These are phyloP conservation scores for Scorias spongiosa DNA, from an alignment of 2,329 filamentous ascomycete genomes.

Conservation along the genomic window DNA sequence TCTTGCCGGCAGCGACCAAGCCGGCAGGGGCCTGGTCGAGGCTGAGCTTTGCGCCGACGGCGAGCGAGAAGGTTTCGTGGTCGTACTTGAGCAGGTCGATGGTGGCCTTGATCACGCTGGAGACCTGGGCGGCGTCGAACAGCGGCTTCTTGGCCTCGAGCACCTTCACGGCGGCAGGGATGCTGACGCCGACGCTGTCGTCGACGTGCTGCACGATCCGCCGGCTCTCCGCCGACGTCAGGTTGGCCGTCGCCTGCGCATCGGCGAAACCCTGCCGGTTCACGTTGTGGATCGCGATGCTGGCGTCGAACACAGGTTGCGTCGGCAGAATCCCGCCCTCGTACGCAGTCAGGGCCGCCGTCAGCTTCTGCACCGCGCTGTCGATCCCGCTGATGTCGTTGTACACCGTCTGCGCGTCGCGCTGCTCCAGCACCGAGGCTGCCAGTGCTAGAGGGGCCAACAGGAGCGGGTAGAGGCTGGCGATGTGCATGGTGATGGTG, in stretches of 20 bases:
- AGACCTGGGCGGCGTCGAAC: conserved; percentile 11
- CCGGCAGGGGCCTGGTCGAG: conserved; percentile 7
- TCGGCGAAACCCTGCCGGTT: conserved; percentile 12
- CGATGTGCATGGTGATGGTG: no score
- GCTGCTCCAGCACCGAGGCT: conserved; percentile 3
- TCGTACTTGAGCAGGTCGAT: conserved; percentile 12
- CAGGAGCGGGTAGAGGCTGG: conserved; percentile 2
- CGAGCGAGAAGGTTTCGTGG: conserved; percentile 12
- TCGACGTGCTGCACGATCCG: conserved; percentile 11
- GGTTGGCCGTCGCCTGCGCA: conserved; percentile 8
- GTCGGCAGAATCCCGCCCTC: conserved; percentile 10
- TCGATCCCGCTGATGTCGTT: conserved; percentile 14
- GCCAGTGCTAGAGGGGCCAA: conserved; percentile 8
- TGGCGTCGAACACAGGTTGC: conserved; percentile 8
- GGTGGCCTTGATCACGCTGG: conserved; percentile 10
- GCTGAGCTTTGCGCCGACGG: conserved; percentile 10
- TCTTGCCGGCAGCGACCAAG: conserved; percentile 8
- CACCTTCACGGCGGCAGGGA: conserved; percentile 7
- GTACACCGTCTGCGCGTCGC: conserved; percentile 7
- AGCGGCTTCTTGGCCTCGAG: conserved; percentile 12
- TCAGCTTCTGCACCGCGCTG: conserved; percentile 10
- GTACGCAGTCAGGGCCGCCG: conserved; percentile 10
- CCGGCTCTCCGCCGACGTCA: conserved; percentile 11
- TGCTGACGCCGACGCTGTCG: conserved; percentile 12
- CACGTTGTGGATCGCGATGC: conserved; percentile 10